These are phyloP conservation scores for Aspergillus calidoustus DNA, from an alignment of 2,329 filamentous ascomycete genomes.

Conservation along the genomic window DNA sequence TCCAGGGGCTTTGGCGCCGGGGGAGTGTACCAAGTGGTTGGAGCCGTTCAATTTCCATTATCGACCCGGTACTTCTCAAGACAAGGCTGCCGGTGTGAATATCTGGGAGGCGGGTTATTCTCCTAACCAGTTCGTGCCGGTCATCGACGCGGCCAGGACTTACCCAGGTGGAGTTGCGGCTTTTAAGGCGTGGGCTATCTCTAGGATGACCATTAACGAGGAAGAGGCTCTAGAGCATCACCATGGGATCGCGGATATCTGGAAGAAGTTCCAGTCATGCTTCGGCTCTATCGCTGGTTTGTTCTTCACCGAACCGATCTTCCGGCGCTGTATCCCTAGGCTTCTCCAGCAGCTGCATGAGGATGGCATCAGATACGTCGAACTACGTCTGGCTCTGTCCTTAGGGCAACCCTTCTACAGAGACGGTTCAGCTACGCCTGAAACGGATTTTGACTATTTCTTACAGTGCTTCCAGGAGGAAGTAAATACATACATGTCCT, in stretches of 20 bases:
- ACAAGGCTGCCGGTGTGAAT: neutral
- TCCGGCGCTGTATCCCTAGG: conserved; percentile 17
- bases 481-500: conserved; percentile 11
- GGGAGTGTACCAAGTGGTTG: neutral
- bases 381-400: conserved; percentile 17
- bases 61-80: neutral
- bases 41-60: conserved; percentile 15
- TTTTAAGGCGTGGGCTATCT: conserved; percentile 17
- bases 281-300: conserved; percentile 15
- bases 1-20: conserved; percentile 8
- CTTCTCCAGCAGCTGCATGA: conserved; percentile 18
- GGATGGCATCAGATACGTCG: conserved; percentile 18
- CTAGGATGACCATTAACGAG: conserved; percentile 16
- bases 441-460: conserved; percentile 14
- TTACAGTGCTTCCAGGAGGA: conserved; percentile 20
- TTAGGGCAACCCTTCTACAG: conserved; percentile 11
- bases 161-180: conserved; percentile 11
- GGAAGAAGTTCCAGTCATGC: conserved; percentile 17
- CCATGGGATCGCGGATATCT: conserved; percentile 18
- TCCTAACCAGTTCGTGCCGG: conserved; percentile 5
- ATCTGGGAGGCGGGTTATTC: conserved; percentile 16
- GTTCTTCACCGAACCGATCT: conserved; percentile 18
- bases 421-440: conserved; percentile 4
- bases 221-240: conserved; percentile 21
- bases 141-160: conserved; percentile 1